phyloP scores from a whole-genome alignment of 495 filamentous ascomycete genomes.

The Staphylotrichum tortipilum region DNA sequence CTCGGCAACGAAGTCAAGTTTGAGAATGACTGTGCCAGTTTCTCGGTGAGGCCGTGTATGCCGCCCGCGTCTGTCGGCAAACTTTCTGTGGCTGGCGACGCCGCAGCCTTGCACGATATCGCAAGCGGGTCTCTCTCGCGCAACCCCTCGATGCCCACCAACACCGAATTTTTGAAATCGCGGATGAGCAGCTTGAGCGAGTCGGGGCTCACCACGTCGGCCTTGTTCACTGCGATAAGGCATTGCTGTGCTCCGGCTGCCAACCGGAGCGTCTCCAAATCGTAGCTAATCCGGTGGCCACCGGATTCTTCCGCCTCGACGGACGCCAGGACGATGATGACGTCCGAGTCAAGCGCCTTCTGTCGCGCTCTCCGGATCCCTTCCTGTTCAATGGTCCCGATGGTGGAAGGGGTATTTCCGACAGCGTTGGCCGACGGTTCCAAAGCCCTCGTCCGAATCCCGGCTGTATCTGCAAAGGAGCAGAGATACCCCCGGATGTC shows the following conservation, averaged over 20 bases:
- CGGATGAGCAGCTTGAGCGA: slow-evolving; percentile 20
- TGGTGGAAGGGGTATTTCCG: slow-evolving; percentile 12
- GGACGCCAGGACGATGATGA: slow-evolving; percentile 73
- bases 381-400: slow-evolving; percentile 77
- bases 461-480: slow-evolving; percentile 86
- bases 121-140: slow-evolving; percentile 26
- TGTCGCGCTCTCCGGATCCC: slow-evolving; percentile 81
- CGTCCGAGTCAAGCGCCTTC: slow-evolving; percentile 73
- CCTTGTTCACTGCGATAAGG: slow-evolving; percentile 76
- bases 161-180: slow-evolving; percentile 26
- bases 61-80: slow-evolving; percentile 51
- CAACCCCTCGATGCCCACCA: slow-evolving; percentile 25
- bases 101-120: slow-evolving; percentile 58
- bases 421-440: not conserved
- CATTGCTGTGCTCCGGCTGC: slow-evolving; percentile 49
- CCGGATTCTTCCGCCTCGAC: slow-evolving; percentile 43
- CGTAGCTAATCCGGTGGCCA: slow-evolving; percentile 35
- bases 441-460: slow-evolving; percentile 47
- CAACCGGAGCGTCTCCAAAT: slow-evolving; percentile 38
- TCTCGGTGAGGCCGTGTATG: slow-evolving; percentile 59
- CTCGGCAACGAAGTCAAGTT: slow-evolving; percentile 56
- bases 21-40: slow-evolving; percentile 59
- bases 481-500: slow-evolving; percentile 86
- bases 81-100: slow-evolving; percentile 11
- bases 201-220: slow-evolving; percentile 46